Evolutionary conservation across 371 early-diverging fungal species (phyloP).

Genomic region (Massospora cicadina): DNA sequence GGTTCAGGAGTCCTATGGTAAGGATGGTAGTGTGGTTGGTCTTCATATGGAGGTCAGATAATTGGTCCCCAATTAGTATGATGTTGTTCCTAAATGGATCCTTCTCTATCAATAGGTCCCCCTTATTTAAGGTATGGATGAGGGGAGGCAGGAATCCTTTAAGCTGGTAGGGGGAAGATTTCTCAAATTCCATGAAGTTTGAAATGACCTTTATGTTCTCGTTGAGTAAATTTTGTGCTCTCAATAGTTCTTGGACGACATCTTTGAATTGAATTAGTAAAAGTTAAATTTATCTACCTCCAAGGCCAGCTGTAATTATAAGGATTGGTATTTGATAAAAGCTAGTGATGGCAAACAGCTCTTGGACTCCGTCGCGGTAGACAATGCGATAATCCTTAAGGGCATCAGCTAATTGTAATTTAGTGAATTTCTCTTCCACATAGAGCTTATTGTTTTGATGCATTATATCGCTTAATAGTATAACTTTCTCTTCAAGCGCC

Average conservation of each 20-base stretch:
- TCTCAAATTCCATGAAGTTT: not conserved
- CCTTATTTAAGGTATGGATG: conserved; percentile 5
- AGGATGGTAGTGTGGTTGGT: conserved; percentile 31
- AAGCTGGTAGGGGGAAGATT: not conserved
- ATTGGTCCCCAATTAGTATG: conserved; percentile 52
- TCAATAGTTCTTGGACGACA: not conserved
- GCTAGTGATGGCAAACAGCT: not conserved
- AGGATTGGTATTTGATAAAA: not conserved
- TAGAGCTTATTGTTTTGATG: not conserved
- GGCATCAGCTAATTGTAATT: not conserved
- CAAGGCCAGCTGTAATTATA: not conserved
- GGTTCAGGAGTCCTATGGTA: conserved; percentile 51
- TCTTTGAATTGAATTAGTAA: not conserved
- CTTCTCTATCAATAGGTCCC: conserved; percentile 14
- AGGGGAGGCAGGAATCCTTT: not conserved
- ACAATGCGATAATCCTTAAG: not conserved
- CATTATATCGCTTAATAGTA: not conserved
- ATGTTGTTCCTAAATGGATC: conserved; percentile 28
- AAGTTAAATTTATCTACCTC: not conserved
- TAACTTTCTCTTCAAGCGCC: not conserved
- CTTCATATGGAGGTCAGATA: conserved; percentile 56
- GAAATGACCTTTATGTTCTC: not conserved
- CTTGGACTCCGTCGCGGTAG: not conserved
- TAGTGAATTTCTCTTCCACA: not conserved
- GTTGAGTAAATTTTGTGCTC: not conserved